Conservation (phyloP, 495 filamentous ascomycete genomes). For the Paragyromitra xinjiangensis region DNA sequence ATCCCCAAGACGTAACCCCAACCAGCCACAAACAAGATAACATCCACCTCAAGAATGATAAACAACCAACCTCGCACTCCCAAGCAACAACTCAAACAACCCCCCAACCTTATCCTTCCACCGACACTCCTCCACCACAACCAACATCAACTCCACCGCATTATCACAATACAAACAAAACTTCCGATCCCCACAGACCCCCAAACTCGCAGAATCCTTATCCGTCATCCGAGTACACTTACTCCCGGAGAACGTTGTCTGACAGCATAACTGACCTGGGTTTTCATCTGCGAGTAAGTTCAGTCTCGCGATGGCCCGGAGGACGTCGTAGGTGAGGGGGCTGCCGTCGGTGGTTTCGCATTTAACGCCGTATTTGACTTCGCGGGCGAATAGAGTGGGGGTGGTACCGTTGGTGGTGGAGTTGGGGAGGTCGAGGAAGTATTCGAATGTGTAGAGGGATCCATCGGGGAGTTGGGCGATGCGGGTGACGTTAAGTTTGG, state of each 20-base stretch:
- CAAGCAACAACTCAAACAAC: neutral
- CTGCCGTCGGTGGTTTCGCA: neutral
- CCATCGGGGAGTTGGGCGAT: neutral
- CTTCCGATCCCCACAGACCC: neutral
- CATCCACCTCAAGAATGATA: neutral
- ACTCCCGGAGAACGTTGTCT: neutral
- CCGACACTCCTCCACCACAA: neutral
- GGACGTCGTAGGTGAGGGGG: neutral
- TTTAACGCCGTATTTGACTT: neutral
- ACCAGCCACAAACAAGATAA: too few species aligned
- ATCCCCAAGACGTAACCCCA: neutral
- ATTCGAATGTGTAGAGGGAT: neutral
- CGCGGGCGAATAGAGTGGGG: neutral
- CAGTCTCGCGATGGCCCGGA: neutral
- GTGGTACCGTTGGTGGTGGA: neutral
- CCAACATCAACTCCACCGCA: neutral
- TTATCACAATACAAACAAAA: neutral
- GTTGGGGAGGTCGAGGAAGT: neutral
- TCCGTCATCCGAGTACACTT: neutral
- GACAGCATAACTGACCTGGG: neutral
- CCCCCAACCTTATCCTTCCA: neutral
- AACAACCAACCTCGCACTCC: neutral
- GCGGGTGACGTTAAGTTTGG: neutral
- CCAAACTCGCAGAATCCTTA: neutral
- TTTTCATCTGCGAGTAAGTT: neutral